phyloP scores from a whole-genome alignment of 805 yeast genomes.

The Ogataea populi-albae region DNA sequence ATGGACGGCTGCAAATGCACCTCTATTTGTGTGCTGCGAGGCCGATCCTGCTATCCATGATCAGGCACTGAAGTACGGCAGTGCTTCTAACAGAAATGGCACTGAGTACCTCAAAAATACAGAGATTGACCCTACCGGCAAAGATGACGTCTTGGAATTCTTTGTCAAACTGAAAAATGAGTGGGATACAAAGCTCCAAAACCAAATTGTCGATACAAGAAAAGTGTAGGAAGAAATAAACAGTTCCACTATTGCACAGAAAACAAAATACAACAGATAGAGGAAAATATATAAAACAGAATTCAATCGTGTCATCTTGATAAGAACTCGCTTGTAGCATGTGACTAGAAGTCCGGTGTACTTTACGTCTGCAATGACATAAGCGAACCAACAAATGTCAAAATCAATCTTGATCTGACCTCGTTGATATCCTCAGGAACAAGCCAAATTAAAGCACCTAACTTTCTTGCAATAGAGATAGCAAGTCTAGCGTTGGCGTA shows the following conservation, averaged over 20 bases:
- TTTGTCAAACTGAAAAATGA: slow-evolving; percentile 52
- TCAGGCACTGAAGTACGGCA: slow-evolving; percentile 64
- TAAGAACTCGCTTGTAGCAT: too few species aligned
- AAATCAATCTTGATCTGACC: slow-evolving; percentile 88
- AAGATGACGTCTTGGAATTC: slow-evolving; percentile 62
- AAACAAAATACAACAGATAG: slow-evolving; percentile 2
- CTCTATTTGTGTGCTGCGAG: slow-evolving; percentile 59
- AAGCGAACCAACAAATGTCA: slow-evolving; percentile 92
- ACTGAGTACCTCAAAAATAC: slow-evolving; percentile 54
- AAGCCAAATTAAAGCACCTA: slow-evolving; percentile 97
- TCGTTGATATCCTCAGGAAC: slow-evolving; percentile 99
- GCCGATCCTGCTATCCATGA: slow-evolving; percentile 43
- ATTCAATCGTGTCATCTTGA: too few species aligned
- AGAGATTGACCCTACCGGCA: slow-evolving; percentile 62
- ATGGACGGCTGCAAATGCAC: slow-evolving; percentile 86
- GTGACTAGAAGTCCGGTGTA: too few species aligned
- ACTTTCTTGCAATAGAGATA: slow-evolving; percentile 94
- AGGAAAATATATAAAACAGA: slow-evolving; percentile 1
- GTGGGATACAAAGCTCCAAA: slow-evolving; percentile 74
- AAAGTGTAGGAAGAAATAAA: slow-evolving; percentile 12
- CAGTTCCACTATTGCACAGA: neutral
- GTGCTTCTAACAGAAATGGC: slow-evolving; percentile 67
- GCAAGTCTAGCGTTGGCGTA: slow-evolving; percentile 96
- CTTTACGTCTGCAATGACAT: slow-evolving; percentile 56
- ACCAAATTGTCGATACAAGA: slow-evolving; percentile 54